These are phyloP conservation scores for Tetracentron sinense DNA, from an alignment of 164 flowering plant species.

Conservation along the genomic window DNA sequence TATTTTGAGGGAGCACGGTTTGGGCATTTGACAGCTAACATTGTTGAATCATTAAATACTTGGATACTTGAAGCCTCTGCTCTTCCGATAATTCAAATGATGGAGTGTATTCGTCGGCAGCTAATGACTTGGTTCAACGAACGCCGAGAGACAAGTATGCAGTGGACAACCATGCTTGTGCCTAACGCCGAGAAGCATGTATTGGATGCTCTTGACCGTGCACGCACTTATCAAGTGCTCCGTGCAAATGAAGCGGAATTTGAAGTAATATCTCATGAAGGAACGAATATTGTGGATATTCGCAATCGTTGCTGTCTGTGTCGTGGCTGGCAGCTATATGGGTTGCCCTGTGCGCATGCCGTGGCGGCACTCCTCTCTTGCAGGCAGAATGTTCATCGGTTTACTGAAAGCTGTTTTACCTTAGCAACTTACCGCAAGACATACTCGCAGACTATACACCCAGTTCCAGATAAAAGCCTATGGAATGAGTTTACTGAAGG, in stretches of 20 bases:
- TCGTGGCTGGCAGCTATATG: conserved; percentile 48
- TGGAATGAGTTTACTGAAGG: conserved; percentile 41
- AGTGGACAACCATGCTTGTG: conserved; percentile 44
- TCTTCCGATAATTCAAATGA: conserved; percentile 46
- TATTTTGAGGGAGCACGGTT: conserved; percentile 50
- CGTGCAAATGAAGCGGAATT: no score
- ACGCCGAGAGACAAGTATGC: no score
- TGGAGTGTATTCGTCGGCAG: no score
- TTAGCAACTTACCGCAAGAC: conserved; percentile 46
- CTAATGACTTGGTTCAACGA: conserved; percentile 56
- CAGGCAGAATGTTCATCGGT: conserved; percentile 44
- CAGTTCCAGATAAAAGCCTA: no score
- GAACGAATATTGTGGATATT: conserved; percentile 38
- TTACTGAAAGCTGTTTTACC: conserved; percentile 49
- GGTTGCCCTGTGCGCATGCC: conserved; percentile 50
- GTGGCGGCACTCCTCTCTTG: conserved; percentile 48
- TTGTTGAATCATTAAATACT: conserved; percentile 33
- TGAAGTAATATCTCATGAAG: no score
- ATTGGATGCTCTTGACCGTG: conserved; percentile 38
- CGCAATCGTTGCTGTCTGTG: conserved; percentile 43
- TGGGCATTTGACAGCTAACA: conserved; percentile 54
- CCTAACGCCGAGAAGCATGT: conserved; percentile 47
- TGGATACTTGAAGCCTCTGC: conserved; percentile 53
- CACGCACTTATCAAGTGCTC: no score
- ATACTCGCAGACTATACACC: conserved; percentile 47